A percentile compares a stretch with the other conserved stretches of the same genome.
These are phyloP conservation scores for Serendipita sp. DNA, from an alignment of 768 basidiomycete species.

Conservation along the genomic window DNA sequence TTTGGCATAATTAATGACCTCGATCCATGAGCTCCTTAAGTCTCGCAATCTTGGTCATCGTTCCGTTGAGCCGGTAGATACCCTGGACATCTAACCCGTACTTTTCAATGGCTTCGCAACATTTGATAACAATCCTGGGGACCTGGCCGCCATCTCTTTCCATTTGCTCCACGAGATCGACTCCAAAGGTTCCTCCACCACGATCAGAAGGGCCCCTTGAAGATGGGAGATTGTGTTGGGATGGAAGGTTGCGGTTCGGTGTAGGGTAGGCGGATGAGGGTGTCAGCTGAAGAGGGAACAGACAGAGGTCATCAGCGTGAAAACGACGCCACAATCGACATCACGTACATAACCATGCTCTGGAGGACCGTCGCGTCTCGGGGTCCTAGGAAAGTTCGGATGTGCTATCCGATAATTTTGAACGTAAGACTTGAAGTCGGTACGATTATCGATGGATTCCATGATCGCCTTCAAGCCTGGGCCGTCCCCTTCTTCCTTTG, in stretches of 20 bases:
- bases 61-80: constrained; percentile 88
- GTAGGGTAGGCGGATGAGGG: constrained; percentile 34
- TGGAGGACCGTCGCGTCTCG: constrained; percentile 70
- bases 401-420: constrained; percentile 91
- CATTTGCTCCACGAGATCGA: constrained; percentile 89
- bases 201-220: constrained; percentile 25
- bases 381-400: constrained; percentile 47
- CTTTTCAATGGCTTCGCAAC: constrained; percentile 81
- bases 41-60: constrained; percentile 67
- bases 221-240: constrained; percentile 2
- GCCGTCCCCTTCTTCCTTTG: constrained; percentile 45
- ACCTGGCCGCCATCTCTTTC: constrained; percentile 78
- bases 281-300: constrained; percentile 32
- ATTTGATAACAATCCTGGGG: constrained; percentile 74
- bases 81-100: constrained; percentile 73
- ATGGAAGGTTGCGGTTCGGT: constrained; percentile 7
- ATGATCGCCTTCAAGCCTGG: constrained; percentile 72
- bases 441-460: constrained; percentile 84
- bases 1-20: constrained; percentile 31
- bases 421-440: constrained; percentile 94
- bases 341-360: constrained; percentile 84
- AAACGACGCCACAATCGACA: background rate
- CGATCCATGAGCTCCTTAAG: constrained; percentile 74
- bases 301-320: background rate
- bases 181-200: constrained; percentile 75